Evolutionary conservation across 2,329 filamentous ascomycete species (phyloP), one percentile per base, ranked within the genome.

Genomic region (Pestalotiopsis sp.): DNA sequence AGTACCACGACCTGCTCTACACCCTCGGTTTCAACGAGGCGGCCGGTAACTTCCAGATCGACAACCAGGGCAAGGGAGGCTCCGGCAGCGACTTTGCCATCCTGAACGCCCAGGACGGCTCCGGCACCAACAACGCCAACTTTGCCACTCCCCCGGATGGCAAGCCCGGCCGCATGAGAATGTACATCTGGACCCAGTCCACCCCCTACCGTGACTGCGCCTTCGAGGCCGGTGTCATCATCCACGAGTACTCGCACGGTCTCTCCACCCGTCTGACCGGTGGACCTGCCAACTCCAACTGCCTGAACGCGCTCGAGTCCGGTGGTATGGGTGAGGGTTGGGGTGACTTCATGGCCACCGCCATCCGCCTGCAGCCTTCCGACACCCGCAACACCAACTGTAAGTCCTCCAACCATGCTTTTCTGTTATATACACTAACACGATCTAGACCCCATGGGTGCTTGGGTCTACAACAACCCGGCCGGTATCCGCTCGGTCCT

Each of bases 181-280:
- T 90, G 87, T 89, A 85, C 74, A 76, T 90, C 62, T 90, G 86
- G 85, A 84, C 80, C 9, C 71, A 73, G 11, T 81, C 84, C 6
- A 83, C 76, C 0, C 86, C 86, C 0, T 74, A 80, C 67, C 82
- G 87, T 6, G 88, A 90, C 76, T 84, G 83, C 69, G 78, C 82
- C n/a, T 90, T 90, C 71, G 88, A 90, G 62, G 84, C 86, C 5
- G 85, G 86, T 68, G 86, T 90, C 20, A 82, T 91, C 25, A 85
- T 90, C 70, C 89, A 90, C 79, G 87, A 89, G 74, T 88, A 85
- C 74, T 86, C 83, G 1, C 86, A 88, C 77, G 84, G 84, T 31
- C 76, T 90, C 9, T 88, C 86, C 14, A 89, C 81, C 77, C 87
- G 88, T 56, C 81, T 90, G 36, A 90, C 88, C 0, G 88, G 88